phyloP scores from a whole-genome alignment of 1,284 basidiomycete species.

The Trametes versicolor region DNA sequence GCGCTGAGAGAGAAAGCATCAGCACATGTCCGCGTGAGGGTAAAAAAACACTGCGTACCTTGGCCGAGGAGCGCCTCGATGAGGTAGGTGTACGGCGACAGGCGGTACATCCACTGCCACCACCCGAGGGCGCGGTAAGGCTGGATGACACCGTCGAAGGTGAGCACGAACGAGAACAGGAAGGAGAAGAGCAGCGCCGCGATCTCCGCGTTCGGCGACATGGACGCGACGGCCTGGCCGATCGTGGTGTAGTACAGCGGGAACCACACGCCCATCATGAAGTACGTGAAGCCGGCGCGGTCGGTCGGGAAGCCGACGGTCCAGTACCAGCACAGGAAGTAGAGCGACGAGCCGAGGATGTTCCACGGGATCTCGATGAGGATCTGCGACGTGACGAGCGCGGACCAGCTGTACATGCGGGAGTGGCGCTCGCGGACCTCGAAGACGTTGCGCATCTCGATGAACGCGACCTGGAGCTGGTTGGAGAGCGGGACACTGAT shows the following conservation, averaged over 20 bases:
- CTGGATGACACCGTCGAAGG: conserved; percentile 75
- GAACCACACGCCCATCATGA: conserved; percentile 61
- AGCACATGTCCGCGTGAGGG: neutral
- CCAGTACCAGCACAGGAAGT: conserved; percentile 79
- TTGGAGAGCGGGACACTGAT: conserved; percentile 56
- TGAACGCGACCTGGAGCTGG: conserved; percentile 65
- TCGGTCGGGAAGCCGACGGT: conserved; percentile 66
- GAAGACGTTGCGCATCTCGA: conserved; percentile 65
- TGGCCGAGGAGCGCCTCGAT: conserved; percentile 66
- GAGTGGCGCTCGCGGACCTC: conserved; percentile 74
- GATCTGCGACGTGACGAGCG: conserved; percentile 72
- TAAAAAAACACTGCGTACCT: conserved; percentile 43
- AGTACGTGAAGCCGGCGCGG: conserved; percentile 67
- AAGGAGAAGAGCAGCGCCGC: conserved; percentile 73
- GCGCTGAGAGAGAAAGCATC: conserved; percentile 32
- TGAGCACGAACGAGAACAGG: conserved; percentile 68
- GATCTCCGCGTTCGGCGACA: conserved; percentile 72
- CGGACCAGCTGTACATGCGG: conserved; percentile 87
- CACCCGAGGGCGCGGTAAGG: conserved; percentile 73
- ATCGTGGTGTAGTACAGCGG: conserved; percentile 64
- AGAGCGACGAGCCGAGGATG: conserved; percentile 63
- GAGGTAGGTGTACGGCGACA: conserved; percentile 81
- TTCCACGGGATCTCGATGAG: conserved; percentile 76
- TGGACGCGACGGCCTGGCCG: conserved; percentile 65
- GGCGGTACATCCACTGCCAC: conserved; percentile 87